Evolutionary conservation across 1,139 yeast species (phyloP), one percentile per base, ranked within the genome.

Genomic region (Debaryomyces singareniensis): DNA sequence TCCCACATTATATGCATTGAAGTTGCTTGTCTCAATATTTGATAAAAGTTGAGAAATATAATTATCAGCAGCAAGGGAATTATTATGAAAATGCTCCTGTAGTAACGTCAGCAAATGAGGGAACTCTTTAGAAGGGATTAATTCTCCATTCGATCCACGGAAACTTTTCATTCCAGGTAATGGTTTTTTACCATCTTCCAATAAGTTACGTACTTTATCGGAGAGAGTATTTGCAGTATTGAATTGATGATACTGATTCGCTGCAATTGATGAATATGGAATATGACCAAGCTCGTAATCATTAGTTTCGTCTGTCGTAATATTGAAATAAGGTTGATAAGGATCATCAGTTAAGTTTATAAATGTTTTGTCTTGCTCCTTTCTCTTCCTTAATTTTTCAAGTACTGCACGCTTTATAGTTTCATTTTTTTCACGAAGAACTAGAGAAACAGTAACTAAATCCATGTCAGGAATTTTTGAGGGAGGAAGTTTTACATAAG

Each of bases 391-490:
- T 52, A 91, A 67, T 52, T 85, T 84, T 43, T 85, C 95, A 42
- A 78, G 73, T 29, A 91, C 95, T 9, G 86, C 93, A 33, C 78
- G 72, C 40, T 78, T 78, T 40, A 89, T 80, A 12, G 87, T 81
- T 33, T 71, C 78, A 41, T 86, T 82, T 58, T 87, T 86, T 39
- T 80, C 93, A 33, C 73, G 68, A 36, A 84, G 61, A 15, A 86
- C 78, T 31, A 76, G 71, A 30, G 85, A 85, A 15, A 89, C 89
- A 4, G 95, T 84, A 23, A 83, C 78, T 42, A 89, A 67, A 32
- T 86, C 95, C 72, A 89, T 72, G 55, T 89, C 96, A 9, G 97
- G 96, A 43, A 89, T 83, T 58, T 87, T 85, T 2, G 95, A 82
- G 16, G 93, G 82, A 7, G 96, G 94, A 26, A 86, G 59, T 42